These are phyloP conservation scores for Schoenoplectus tabernaemontani DNA, from an alignment of 202 grass and related monocot genomes.

Conservation along the genomic window DNA sequence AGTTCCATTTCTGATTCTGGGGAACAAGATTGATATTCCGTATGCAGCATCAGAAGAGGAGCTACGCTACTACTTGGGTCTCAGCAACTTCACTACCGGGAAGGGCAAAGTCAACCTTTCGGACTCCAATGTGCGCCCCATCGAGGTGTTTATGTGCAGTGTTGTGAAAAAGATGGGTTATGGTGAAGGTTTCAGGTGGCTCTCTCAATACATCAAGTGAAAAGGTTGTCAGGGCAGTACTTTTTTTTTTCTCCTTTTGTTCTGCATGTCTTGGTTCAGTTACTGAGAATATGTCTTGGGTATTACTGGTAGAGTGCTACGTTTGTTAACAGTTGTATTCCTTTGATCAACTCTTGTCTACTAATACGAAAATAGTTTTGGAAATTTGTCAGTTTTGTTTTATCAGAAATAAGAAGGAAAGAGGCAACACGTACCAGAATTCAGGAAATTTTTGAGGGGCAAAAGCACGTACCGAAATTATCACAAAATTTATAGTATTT, in stretches of 20 bases:
- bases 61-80: conserved; percentile 74
- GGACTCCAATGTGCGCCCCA: conserved; percentile 64
- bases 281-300: neutral
- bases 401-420: no score
- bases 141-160: conserved; percentile 97
- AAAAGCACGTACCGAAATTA: no score
- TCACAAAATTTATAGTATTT: no score
- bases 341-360: no score
- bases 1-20: conserved; percentile 83
- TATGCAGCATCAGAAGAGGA: conserved; percentile 88
- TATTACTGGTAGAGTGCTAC: no score
- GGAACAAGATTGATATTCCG: conserved; percentile 92
- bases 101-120: conserved; percentile 73
- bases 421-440: no score
- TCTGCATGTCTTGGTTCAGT: neutral
- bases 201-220: conserved; percentile 96
- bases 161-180: conserved; percentile 90
- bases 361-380: no score
- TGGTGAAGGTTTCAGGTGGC: conserved; percentile 78
- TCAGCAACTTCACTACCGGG: conserved; percentile 82
- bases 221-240: neutral
- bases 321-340: no score
- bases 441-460: no score
- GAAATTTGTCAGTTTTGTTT: no score
- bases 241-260: neutral